Conservation (phyloP, 768 basidiomycete genomes). For the Calocybe cyanea region DNA sequence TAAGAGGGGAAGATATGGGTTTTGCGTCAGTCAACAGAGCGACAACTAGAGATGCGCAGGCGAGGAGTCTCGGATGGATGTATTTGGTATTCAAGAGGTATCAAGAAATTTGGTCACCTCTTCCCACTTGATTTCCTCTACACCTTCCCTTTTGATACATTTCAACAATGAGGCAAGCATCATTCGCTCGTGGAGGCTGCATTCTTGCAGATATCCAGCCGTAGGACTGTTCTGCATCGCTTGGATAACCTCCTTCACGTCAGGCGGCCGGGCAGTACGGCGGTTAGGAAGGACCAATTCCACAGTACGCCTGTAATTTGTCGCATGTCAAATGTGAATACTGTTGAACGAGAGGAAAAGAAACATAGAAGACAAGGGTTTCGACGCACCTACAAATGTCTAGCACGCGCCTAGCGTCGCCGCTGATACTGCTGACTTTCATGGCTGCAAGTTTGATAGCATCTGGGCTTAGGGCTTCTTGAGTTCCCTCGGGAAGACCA, state of each 20-base stretch:
- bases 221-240: conserved; percentile 91
- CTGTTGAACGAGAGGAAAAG: background rate
- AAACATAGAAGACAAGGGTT: background rate
- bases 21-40: too few relatives aligned
- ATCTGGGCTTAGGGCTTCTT: conserved; percentile 56
- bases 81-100: background rate
- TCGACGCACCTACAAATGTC: conserved; percentile 79
- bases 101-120: conserved; percentile 41
- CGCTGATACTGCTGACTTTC: conserved; percentile 70
- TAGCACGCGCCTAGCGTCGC: conserved; percentile 89
- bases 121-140: conserved; percentile 85
- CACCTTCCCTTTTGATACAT: conserved; percentile 77
- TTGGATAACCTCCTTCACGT: conserved; percentile 76
- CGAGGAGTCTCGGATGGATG: too few relatives aligned
- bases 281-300: conserved; percentile 61
- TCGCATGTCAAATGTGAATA: too few relatives aligned
- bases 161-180: conserved; percentile 83
- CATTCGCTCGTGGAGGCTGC: conserved; percentile 84
- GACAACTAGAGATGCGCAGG: too few relatives aligned
- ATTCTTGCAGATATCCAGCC: conserved; percentile 74
- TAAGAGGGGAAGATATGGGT: background rate
- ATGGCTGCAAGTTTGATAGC: conserved; percentile 84
- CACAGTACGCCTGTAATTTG: conserved; percentile 66
- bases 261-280: conserved; percentile 57
- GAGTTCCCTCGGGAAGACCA: conserved; percentile 43